These are phyloP conservation scores for Takashimella koratensis DNA, from an alignment of 1,284 basidiomycete genomes.

Conservation along the genomic window DNA sequence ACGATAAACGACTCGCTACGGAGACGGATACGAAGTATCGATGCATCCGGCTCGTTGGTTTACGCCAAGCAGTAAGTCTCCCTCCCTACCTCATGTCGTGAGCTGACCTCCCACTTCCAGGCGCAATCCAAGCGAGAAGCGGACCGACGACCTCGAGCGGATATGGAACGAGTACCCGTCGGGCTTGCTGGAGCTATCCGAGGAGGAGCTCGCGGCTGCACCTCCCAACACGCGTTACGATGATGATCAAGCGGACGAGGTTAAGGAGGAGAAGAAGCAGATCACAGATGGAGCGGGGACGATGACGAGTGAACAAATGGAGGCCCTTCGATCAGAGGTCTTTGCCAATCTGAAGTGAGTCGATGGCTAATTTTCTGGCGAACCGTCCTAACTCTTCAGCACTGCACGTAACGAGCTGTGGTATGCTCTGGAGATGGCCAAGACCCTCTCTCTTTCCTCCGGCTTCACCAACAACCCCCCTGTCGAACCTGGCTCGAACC, in stretches of 20 bases:
- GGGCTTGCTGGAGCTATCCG: constrained; percentile 38
- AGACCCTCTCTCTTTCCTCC: constrained; percentile 28
- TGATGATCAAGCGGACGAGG: constrained; percentile 6
- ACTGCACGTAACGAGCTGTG: constrained; percentile 45
- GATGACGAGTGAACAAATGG: constrained; percentile 40
- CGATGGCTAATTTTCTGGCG: neutral
- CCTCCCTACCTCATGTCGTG: neutral
- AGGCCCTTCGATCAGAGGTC: constrained; percentile 31
- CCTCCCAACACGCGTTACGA: constrained; percentile 14
- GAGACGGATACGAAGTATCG: neutral
- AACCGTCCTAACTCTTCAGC: constrained; percentile 16
- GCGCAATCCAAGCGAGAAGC: constrained; percentile 23
- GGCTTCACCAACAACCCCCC: constrained; percentile 31
- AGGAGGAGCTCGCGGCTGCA: constrained; percentile 17
- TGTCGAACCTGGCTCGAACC: constrained; percentile 10
- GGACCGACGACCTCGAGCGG: constrained; percentile 31
- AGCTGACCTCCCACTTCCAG: constrained; percentile 11
- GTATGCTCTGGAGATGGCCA: constrained; percentile 41
- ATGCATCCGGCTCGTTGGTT: neutral
- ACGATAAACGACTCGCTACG: neutral
- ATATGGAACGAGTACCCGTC: constrained; percentile 44
- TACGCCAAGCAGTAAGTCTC: neutral
- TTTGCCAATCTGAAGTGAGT: constrained; percentile 37
- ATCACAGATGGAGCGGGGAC: constrained; percentile 9
- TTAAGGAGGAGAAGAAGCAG: neutral